Evolutionary conservation across 73 alveolate genomes (phyloP).

Genomic region (Paramecium octaurelia): DNA sequence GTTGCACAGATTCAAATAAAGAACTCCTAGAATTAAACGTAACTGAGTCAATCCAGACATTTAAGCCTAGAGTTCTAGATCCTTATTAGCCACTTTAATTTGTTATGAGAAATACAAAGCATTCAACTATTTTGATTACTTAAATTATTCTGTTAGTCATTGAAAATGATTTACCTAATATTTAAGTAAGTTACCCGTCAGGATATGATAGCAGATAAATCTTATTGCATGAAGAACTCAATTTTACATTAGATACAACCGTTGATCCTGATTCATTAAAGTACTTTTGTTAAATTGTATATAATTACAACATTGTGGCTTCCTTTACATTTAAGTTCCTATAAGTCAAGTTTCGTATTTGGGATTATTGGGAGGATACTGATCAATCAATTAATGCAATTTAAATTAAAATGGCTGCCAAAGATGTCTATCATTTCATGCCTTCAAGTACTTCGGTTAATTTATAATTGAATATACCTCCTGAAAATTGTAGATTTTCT

Average conservation of each 20-base stretch:
- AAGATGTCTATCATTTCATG: neutral
- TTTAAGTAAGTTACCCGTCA: neutral
- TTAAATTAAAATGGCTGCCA: neutral
- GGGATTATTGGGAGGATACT: neutral
- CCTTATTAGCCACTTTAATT: neutral
- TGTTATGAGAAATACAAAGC: neutral
- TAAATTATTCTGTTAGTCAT: neutral
- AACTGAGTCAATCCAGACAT: neutral
- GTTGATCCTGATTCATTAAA: neutral
- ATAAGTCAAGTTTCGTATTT: neutral
- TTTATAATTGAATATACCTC: neutral
- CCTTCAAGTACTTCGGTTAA: neutral
- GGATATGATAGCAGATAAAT: neutral
- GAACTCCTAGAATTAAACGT: neutral
- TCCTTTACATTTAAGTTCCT: neutral
- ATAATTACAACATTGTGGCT: neutral
- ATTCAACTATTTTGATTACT: neutral
- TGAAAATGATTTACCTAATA: neutral
- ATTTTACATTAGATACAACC: neutral
- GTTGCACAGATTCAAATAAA: neutral
- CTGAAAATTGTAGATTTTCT: neutral
- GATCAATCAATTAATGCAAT: neutral
- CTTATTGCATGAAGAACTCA: neutral
- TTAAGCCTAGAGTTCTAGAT: neutral
- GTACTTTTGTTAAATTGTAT: neutral